Evolutionary conservation across 805 yeast genomes (phyloP).

Genomic region (Candida dendrica): DNA sequence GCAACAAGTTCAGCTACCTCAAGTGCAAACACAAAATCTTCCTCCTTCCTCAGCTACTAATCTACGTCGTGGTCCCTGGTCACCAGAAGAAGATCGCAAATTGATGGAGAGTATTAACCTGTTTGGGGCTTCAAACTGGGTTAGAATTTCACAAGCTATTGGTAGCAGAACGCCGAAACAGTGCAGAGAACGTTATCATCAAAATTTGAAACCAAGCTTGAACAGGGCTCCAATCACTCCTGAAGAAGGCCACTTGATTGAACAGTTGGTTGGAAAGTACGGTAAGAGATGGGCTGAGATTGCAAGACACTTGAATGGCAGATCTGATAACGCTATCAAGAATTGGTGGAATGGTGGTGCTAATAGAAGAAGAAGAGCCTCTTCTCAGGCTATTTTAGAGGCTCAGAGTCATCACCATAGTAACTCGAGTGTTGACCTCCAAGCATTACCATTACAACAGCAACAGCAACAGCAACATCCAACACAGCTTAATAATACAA

Average conservation of each 20-base stretch:
- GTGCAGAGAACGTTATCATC: conserved; percentile 87
- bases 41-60: conserved; percentile 3
- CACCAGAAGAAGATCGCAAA: conserved; percentile 73
- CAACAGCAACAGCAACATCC: conserved; percentile 4
- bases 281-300: conserved; percentile 95
- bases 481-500: background rate
- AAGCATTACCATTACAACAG: conserved; percentile 4
- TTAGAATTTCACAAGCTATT: conserved; percentile 65
- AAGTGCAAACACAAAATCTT: background rate
- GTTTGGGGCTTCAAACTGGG: conserved; percentile 86
- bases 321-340: conserved; percentile 86
- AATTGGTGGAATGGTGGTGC: conserved; percentile 98
- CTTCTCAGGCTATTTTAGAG: conserved; percentile 20
- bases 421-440: conserved; percentile 3
- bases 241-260: conserved; percentile 79
- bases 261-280: conserved; percentile 65
- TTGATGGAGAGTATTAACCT: conserved; percentile 60
- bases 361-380: conserved; percentile 62
- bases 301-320: conserved; percentile 77
- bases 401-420: conserved; percentile 1
- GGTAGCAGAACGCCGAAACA: conserved; percentile 84
- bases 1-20: conserved; percentile 3
- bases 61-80: conserved; percentile 78
- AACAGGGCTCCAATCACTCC: conserved; percentile 77
- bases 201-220: conserved; percentile 78